Evolutionary conservation across 1,284 basidiomycete genomes (phyloP), one percentile per base, ranked within the genome.

Genomic region (Exsudoporus floridanus): DNA sequence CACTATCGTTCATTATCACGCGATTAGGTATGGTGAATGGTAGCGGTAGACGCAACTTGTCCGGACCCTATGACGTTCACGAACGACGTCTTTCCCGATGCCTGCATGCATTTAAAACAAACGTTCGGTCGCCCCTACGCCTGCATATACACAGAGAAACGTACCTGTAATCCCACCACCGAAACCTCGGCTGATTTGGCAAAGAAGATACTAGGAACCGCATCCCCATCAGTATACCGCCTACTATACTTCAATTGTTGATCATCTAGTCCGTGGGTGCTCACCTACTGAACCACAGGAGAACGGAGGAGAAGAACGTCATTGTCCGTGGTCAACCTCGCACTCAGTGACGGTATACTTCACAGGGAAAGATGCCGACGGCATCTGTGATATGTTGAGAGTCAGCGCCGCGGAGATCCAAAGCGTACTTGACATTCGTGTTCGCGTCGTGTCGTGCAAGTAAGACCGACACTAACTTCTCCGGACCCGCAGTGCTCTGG

Each of bases 71-170:
- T 83, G 7, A 96, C 88, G 68, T 95, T 94, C 46, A 95, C 92
- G 50, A 98, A 92, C 23, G 92, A 94, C 0, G 94, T 96, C 77
- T 97, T 96, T 45, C 94, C 94, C 4, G 93, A 95, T 6, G 92
- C 91, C 88, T 95, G 31, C 49, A 51, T 12, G 52, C 16, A 49
- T 59, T 47, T 53, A 53, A 16, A 52, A 59, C n/a, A 47, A n/a
- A 59, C 5, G 27, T 42, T 46, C 2, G 13, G 23, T 57, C 16
- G 53, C 49, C 49, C 56, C 53, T 31, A 46, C 57, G 48, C 61
- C 25, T 31, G 27, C 12, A 46, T 33, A 34, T 38, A 19, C 19
- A 13, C 19, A 33, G 19, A n/a, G 44, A 44, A 45, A 43, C 52
- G 60, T 52, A 90, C 92, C 78, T 98, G 94, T 30, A 98, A 75